Conservation (phyloP, 768 basidiomycete genomes). For the Paxillus rubicundulus region DNA sequence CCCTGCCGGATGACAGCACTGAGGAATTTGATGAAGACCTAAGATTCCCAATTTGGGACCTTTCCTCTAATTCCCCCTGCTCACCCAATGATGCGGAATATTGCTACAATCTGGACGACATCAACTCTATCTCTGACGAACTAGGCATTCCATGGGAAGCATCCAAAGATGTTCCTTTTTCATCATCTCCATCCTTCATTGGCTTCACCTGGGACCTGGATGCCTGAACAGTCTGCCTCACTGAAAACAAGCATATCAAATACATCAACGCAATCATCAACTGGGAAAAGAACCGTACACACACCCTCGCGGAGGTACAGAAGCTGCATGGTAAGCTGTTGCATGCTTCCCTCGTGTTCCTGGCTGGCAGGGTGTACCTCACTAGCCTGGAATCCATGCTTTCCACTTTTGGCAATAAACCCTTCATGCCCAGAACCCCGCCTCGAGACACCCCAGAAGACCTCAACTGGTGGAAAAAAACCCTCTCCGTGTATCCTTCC, state of each 20-base stretch:
- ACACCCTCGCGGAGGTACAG: slow-evolving; percentile 27
- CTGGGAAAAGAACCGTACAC: neutral
- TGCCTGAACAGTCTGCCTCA: too few relatives aligned
- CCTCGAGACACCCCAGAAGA: neutral
- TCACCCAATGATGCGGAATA: too few relatives aligned
- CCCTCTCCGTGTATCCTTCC: too few relatives aligned
- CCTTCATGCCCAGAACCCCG: neutral
- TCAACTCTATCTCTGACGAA: too few relatives aligned
- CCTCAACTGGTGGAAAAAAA: neutral
- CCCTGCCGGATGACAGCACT: too few relatives aligned
- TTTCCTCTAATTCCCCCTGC: too few relatives aligned
- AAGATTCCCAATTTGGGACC: too few relatives aligned
- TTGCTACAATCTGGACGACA: too few relatives aligned
- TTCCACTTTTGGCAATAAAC: neutral
- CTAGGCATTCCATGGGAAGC: too few relatives aligned
- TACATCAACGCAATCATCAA: too few relatives aligned
- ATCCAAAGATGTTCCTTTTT: neutral
- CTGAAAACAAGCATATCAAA: too few relatives aligned
- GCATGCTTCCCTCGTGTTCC: slow-evolving; percentile 33
- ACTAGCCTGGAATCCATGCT: slow-evolving; percentile 39
- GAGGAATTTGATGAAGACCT: too few relatives aligned
- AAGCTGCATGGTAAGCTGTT: slow-evolving; percentile 16
- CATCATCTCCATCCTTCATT: slow-evolving; percentile 9
- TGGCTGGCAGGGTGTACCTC: slow-evolving; percentile 38
- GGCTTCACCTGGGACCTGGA: neutral